Evolutionary conservation across 2,329 filamentous ascomycete genomes (phyloP).

Genomic region (Sordariomycetes sp.): DNA sequence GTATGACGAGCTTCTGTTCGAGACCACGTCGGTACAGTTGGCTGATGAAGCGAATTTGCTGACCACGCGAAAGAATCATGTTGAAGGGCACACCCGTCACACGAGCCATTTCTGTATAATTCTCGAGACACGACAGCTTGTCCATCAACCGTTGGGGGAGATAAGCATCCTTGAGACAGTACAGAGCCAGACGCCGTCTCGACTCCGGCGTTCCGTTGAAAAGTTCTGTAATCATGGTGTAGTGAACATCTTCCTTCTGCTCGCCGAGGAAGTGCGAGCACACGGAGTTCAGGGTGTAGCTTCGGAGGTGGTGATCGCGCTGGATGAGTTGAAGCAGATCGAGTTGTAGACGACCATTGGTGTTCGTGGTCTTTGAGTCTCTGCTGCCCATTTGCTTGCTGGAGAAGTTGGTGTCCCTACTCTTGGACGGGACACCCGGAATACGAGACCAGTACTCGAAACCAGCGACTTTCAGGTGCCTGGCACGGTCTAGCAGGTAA

Average conservation of each 20-base stretch:
- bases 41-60: constrained; percentile 96
- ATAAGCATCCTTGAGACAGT: constrained; percentile 96
- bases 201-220: constrained; percentile 96
- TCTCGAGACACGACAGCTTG: constrained; percentile 95
- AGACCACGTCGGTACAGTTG: constrained; percentile 92
- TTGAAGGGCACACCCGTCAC: constrained; percentile 98
- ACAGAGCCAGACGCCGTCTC: constrained; percentile 79
- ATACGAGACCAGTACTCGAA: constrained; percentile 88
- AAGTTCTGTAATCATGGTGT: constrained; percentile 98
- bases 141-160: constrained; percentile 91
- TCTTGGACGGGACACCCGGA: constrained; percentile 57
- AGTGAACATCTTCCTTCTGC: constrained; percentile 97
- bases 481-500: constrained; percentile 83
- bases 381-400: constrained; percentile 98
- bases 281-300: constrained; percentile 95
- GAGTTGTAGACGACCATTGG: constrained; percentile 83
- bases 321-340: constrained; percentile 94
- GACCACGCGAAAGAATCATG: constrained; percentile 79
- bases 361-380: constrained; percentile 90
- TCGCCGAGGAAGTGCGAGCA: constrained; percentile 91
- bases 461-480: constrained; percentile 65
- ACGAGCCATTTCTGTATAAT: constrained; percentile 99
- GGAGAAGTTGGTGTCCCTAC: constrained; percentile 78
- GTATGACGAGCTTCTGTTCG: constrained; percentile 89
- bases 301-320: constrained; percentile 87